phyloP scores from a whole-genome alignment of 352 stramenopile species.

The Phytophthora pinifolia region DNA sequence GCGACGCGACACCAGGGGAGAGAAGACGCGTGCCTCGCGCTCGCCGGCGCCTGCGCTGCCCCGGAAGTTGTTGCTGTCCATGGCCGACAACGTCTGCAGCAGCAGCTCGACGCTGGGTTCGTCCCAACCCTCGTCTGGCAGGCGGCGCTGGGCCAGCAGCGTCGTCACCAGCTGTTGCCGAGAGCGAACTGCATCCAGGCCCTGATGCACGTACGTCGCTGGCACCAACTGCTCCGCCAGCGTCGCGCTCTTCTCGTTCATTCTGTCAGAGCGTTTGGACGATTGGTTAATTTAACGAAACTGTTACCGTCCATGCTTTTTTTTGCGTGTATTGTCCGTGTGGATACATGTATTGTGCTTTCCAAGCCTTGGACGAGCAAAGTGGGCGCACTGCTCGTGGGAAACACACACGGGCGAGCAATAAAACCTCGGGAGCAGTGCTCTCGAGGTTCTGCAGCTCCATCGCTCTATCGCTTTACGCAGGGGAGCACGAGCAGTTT shows the following conservation, averaged over 20 bases:
- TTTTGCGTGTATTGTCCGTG: too few relatives aligned
- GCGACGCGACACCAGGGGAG: slow-evolving; percentile 68
- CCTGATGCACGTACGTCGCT: slow-evolving; percentile 78
- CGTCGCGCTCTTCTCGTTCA: slow-evolving; percentile 50
- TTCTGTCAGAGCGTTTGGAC: too few relatives aligned
- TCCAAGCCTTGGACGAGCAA: too few relatives aligned
- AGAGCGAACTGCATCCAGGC: slow-evolving; percentile 57
- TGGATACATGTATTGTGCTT: too few relatives aligned
- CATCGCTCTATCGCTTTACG: too few relatives aligned
- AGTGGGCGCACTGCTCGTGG: too few relatives aligned
- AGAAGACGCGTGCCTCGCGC: slow-evolving; percentile 95
- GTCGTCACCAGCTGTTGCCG: slow-evolving; percentile 70
- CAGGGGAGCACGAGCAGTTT: too few relatives aligned
- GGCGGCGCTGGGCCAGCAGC: slow-evolving; percentile 80
- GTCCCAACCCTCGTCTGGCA: slow-evolving; percentile 90
- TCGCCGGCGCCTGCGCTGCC: slow-evolving; percentile 94
- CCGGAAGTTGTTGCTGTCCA: slow-evolving; percentile 96
- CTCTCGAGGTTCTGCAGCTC: too few relatives aligned
- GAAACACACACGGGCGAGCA: too few relatives aligned
- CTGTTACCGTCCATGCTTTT: too few relatives aligned
- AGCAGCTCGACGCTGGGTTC: slow-evolving; percentile 87
- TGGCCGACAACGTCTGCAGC: slow-evolving; percentile 83
- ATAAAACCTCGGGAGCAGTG: too few relatives aligned
- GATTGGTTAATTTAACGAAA: too few relatives aligned
- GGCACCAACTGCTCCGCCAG: slow-evolving; percentile 64